These are phyloP conservation scores for Penicillium vulpinum DNA, from an alignment of 2,329 filamentous ascomycete genomes.

Conservation along the genomic window DNA sequence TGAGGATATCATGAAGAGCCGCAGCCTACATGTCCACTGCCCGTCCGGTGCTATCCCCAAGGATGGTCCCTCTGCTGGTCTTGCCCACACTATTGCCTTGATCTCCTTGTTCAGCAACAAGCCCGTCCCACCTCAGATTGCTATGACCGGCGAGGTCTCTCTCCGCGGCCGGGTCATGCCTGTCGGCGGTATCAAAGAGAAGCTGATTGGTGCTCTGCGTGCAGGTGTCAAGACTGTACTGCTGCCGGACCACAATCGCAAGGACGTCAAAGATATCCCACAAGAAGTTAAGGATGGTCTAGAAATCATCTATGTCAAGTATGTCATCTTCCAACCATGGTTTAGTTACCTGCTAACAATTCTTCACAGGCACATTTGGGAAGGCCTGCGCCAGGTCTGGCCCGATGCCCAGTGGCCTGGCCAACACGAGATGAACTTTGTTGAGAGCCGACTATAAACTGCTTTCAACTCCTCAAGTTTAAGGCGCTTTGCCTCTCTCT, in stretches of 20 bases:
- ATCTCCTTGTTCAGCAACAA: slow-evolving; percentile 87
- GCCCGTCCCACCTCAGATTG: slow-evolving; percentile 83
- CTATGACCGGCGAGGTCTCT: slow-evolving; percentile 84
- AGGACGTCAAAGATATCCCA: slow-evolving; percentile 88
- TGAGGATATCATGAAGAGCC: slow-evolving; percentile 93
- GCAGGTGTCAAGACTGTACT: slow-evolving; percentile 94
- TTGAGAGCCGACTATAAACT: slow-evolving; percentile 77
- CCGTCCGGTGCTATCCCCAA: slow-evolving; percentile 94
- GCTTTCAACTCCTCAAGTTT: background rate
- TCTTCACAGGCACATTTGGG: slow-evolving; percentile 77
- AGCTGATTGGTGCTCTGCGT: slow-evolving; percentile 88
- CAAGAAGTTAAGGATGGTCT: slow-evolving; percentile 84
- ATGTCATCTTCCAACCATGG: slow-evolving; percentile 41
- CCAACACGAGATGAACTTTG: slow-evolving; percentile 65
- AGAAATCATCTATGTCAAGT: slow-evolving; percentile 86
- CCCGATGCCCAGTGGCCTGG: slow-evolving; percentile 83
- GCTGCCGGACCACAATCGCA: slow-evolving; percentile 82
- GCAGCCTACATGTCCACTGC: slow-evolving; percentile 94
- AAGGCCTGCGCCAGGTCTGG: slow-evolving; percentile 88
- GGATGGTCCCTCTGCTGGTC: slow-evolving; percentile 78
- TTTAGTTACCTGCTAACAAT: slow-evolving; percentile 16
- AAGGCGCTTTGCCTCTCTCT: background rate
- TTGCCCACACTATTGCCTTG: slow-evolving; percentile 90
- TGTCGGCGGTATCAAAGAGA: slow-evolving; percentile 98
- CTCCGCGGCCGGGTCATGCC: slow-evolving; percentile 87